Evolutionary conservation across 306 rosid species (phyloP), one percentile per base, ranked within the genome.

Genomic region (Boehmeria nivea): DNA sequence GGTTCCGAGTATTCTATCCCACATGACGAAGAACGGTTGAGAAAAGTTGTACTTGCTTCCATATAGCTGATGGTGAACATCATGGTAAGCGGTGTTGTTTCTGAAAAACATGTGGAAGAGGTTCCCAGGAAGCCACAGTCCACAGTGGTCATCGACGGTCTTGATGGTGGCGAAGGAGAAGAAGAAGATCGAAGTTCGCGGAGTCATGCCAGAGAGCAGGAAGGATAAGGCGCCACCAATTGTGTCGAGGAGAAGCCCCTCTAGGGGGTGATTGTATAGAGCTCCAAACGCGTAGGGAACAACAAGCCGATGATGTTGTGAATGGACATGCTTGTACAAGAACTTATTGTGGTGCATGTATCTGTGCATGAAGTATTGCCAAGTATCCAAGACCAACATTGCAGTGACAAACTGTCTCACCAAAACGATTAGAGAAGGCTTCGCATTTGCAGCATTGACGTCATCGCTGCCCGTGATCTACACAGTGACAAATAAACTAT

Each of bases 301-400:
- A 33, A 91, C 78, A 50, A 87, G 87, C 53, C 84, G 76, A 73
- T 91, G 96, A 72, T 91, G 99, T 60, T 74, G 96, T 58, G 99
- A 82, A 63, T 91, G 99, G 64, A 91, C 68, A 46, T 87, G 89
- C 82, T 91, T 91, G 83, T 87, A 91, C 39, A 91, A 67, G 76
- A 87, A 84, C 86, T 87, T 91, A 71, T 85, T 91, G 67, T 84
- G 85, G 70, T 91, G 99, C 99, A 91, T 91, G 78, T 76, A 91
- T 73, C 99, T 80, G 69, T 91, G 99, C 88, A 87, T 78, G 31
- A 91, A 82, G 84, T 91, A 91, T 59, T 91, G 99, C 96, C 96
- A 91, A 9, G 99, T 83, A 69, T 91, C 99, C 85, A 91, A 69
- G 58, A 91, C 82, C 60, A 87, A 31, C 96, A 87, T 91, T 8